Base-by-base conservation (phyloP, 2,329 filamentous ascomycete genomes). In the Beauveria varroae region DNA sequence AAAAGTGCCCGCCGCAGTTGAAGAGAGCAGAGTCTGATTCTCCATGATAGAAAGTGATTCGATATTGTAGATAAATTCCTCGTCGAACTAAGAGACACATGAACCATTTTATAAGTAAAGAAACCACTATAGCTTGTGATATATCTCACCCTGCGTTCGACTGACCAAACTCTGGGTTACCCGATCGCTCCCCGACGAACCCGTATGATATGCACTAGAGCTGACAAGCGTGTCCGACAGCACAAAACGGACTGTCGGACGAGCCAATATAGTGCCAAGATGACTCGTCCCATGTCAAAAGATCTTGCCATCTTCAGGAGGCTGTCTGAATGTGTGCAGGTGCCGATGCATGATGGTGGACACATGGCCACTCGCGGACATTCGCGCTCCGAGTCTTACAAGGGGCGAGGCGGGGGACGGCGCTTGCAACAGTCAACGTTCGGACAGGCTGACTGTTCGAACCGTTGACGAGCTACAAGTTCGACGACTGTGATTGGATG, bases 161-260 rank as follows among this genome's bases (percentile, higher is more conserved):
- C 9, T 22, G 7, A 37, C 55, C 20, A 26, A 26, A 7, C 6
- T 12, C 12, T 22, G 28, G 10, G 8, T 26, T 41, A 3, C 46
- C 55, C 55, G 55, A 57, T 28, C 16, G 30, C 55, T 57, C 55
- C 55, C 55, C 46, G 55, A 57, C 22, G 46, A 57, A 50, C 44
- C 44, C 55, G 44, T 34, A 22, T 28, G 10, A 37, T n/a, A 12
- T 18, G 52, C 34, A 43, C 26, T 18, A 30, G 52, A 55, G 44
- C 30, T 30, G 55, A 34, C 34, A 16, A 22, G 44, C 30, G 16
- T 34, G 20, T 47, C 54, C 30, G 43, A 49, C 4, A 6, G 24
- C 16, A 26, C 7, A n/a, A 16, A 47, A 41, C 43, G 28, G 28
- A 37, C 43, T 26, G 16, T 2, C n/a, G 20, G 8, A 22, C 14